Base-by-base conservation (phyloP, 139 green algal genomes). In the Dunaliella sp. region DNA sequence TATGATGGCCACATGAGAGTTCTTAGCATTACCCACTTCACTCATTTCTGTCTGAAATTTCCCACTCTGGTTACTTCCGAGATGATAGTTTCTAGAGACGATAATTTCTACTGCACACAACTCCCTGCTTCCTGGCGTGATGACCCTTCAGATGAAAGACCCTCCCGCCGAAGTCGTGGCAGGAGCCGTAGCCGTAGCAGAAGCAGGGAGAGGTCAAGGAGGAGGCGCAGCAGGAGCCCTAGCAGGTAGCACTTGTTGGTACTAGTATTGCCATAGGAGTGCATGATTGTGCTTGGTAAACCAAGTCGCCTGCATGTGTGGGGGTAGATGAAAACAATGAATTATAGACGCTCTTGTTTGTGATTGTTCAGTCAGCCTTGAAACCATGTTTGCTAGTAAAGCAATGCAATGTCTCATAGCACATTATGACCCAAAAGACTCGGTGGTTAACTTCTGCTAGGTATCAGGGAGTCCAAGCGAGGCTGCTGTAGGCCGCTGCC, bases 151-250 rank as follows among this genome's bases (percentile, higher is more conserved):
- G 48, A 16, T 16, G 48, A 16, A 16, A 26, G 7, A 65, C 7
- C 48, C 7, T 65, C 48, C 7, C 48, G 48, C 16, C 48, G 48
- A 2, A 38, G 83, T 37, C 31, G 25, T 79, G 81, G 31, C 33
- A 75, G 31, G 77, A 76, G 48, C 87, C 58, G 2, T 32, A 84
- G 30, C 83, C 76, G 38, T 48, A 48, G 73, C 76, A 57, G 76
- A 38, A 59, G 48, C 16, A 65, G 48, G 48, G 48, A 65, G 7
- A 65, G 48, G 48, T 16, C 7, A 7, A 65, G 48, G 48, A 65
- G 48, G 48, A 16, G 16, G 48, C 48, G 48, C 48, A 65, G 48
- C 48, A 65, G 48, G 48, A 65, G 48, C 48, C 7, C 7, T 65
- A 65, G 48, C 48, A 65, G 48, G 48, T 16, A 65, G 16, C 7